Base-by-base conservation (phyloP, 2,329 filamentous ascomycete genomes). In the Fusarium drepaniforme region DNA sequence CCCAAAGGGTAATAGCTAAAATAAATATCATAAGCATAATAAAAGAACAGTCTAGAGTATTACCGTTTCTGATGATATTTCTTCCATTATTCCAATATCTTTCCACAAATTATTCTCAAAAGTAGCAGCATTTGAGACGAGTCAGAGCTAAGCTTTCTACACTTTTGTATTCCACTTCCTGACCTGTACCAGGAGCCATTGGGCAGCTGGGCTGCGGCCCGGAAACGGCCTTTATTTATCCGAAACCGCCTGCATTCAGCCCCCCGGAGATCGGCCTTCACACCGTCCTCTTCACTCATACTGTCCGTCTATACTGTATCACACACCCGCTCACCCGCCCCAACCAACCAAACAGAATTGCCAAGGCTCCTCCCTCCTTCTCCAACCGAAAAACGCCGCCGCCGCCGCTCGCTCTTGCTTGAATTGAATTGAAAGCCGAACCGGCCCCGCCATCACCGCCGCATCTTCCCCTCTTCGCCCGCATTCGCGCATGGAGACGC, bases 381-480 rank as follows among this genome's bases (percentile, higher is more conserved):
- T 65, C 53, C 64, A 66, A 40, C 38, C 46, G 23, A 42, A 56
- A 58, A 46, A 33, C 16, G 18, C 42, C 37, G 49, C 30, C 30
- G 30, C 38, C 15, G 49, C 67, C 35, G 35, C 35, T 37, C 13
- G 35, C 35, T 37, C 35, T 37, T 38, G 66, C 56, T 21, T 57
- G 21, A 59, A 21, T 33, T 56, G 51, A 68, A 66, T 66, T 33
- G 66, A 74, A 79, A 75, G 73, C 77, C 77, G 77, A 79, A 72
- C 66, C 72, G 70, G 68, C 76, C 74, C 72, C 71, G 73, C 73
- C 77, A 61, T 61, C 73, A 75, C 65, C 65, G 65, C 69, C 73
- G 53, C 66, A 53, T 63, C 64, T 77, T 78, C 77, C 75, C 77
- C 76, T 79, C 77, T 70, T 73, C 69, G 69, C 67, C 74, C 73